Conservation (phyloP, 192 early-diverging fungal genomes). For the Coemansia sp. region DNA sequence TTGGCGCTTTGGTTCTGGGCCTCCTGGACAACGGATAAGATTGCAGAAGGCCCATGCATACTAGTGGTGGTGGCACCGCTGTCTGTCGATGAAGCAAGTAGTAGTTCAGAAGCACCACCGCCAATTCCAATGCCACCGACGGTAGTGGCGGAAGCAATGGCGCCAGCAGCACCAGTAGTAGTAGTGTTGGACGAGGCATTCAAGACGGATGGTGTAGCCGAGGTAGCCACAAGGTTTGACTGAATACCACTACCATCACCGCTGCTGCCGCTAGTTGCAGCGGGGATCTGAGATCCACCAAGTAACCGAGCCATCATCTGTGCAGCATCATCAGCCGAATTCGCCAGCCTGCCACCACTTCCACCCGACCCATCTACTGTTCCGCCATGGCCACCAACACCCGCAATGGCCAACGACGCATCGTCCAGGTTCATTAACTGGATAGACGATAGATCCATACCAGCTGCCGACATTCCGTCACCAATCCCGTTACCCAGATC, state of each 20-base stretch:
- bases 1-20: too few species aligned
- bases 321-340: constrained; percentile 21
- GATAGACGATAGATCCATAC: constrained; percentile 41
- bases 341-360: background rate
- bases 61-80: background rate
- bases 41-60: too few species aligned
- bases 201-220: background rate
- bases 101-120: background rate
- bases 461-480: background rate
- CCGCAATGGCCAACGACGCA: background rate
- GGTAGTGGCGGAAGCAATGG: background rate
- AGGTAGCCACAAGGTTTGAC: background rate
- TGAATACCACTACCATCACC: background rate
- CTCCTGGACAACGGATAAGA: too few species aligned
- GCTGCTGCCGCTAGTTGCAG: background rate
- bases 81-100: background rate
- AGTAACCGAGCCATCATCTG: constrained; percentile 40
- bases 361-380: too few species aligned
- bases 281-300: constrained; percentile 13
- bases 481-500: constrained; percentile 14
- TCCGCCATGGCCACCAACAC: background rate
- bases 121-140: background rate
- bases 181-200: background rate
- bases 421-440: constrained; percentile 41
- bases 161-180: background rate